These are phyloP conservation scores for Albizia julibrissin DNA, from an alignment of 306 rosid genomes.

Conservation along the genomic window DNA sequence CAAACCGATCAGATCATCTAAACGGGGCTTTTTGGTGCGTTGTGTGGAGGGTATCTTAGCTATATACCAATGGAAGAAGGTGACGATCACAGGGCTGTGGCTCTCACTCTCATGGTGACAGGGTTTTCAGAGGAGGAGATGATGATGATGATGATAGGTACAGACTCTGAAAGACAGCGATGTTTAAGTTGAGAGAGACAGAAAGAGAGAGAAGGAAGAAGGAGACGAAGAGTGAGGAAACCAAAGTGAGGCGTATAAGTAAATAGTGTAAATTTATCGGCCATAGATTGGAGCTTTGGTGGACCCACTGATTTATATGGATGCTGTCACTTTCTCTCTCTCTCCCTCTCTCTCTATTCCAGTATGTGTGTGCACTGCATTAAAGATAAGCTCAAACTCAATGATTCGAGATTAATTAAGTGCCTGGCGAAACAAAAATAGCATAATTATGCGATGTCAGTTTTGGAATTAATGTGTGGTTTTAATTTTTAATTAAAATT, in stretches of 20 bases:
- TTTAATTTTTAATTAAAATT: neutral
- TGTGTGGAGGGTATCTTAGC: constrained; percentile 10
- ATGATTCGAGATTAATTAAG: constrained; percentile 22
- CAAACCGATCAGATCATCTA: neutral
- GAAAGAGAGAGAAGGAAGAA: neutral
- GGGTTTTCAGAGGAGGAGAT: constrained; percentile 56
- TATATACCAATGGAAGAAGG: constrained; percentile 28
- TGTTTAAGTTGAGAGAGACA: constrained; percentile 54
- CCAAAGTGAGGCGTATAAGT: constrained; percentile 6
- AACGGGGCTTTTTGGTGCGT: neutral
- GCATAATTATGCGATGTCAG: neutral
- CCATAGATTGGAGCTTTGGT: constrained; percentile 31
- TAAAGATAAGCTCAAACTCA: constrained; percentile 37
- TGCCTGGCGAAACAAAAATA: neutral
- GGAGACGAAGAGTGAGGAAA: neutral
- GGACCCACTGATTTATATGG: constrained; percentile 43
- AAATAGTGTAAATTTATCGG: constrained; percentile 25
- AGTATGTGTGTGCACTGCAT: neutral
- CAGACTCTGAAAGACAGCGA: constrained; percentile 69
- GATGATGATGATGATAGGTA: constrained; percentile 52
- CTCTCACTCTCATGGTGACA: constrained; percentile 92
- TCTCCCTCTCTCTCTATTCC: neutral
- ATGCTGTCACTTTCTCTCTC: neutral
- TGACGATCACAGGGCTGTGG: constrained; percentile 49
- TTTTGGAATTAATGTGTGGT: neutral